Base-by-base conservation (phyloP, 305 asterid genomes). In the Fraxinus xanthoxyloides region DNA sequence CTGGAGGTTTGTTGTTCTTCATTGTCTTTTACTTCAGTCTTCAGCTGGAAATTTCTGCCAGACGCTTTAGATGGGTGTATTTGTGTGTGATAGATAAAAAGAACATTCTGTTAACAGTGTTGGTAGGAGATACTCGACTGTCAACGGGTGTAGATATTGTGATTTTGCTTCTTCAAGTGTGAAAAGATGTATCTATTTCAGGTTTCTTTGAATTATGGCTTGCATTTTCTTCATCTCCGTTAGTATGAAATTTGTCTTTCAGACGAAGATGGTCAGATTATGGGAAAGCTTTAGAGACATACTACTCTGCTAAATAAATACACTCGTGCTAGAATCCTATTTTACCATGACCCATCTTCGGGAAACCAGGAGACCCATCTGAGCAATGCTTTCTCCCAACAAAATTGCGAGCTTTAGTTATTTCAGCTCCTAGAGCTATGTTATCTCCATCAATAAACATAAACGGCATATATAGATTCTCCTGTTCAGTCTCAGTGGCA, bases 41-140 rank as follows among this genome's bases (percentile, higher is more conserved):
- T 59, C 74, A 9, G 74, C 74, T 76, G 80, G 82, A 82, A 61
- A 40, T 87, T 86, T 85, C 67, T 74, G 77, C 80, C 12, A 7
- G 80, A 40, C 77, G 67, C 79, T 86, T 80, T 82, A 70, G 51
- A 80, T 85, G 87, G 82, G 81, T 87, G 88, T 85, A 61, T 84
- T 79, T 82, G 78, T 81, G 83, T 81, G 28, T 86, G 63, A 61
- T 83, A 79, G 80, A n/a, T n/a, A n/a, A 80, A 82, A 56, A 67
- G 73, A 83, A 54, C 30, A 21, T 21, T 59, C 28, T 59, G 69
- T 59, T 59, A 59, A 28, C 7, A 59, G 87, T 76, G 77, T 51
- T 81, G 72, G 77, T 79, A 72, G 82, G 84, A 82, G 82, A 76
- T 81, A 72, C 72, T 77, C 72, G 65, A 48, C 76, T 59, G 77